A percentile compares a stretch with the other conserved stretches of the same genome.
Evolutionary conservation across 1,139 yeast genomes (phyloP).

Genomic region (Hemisphaericaspora xylofermentans): DNA sequence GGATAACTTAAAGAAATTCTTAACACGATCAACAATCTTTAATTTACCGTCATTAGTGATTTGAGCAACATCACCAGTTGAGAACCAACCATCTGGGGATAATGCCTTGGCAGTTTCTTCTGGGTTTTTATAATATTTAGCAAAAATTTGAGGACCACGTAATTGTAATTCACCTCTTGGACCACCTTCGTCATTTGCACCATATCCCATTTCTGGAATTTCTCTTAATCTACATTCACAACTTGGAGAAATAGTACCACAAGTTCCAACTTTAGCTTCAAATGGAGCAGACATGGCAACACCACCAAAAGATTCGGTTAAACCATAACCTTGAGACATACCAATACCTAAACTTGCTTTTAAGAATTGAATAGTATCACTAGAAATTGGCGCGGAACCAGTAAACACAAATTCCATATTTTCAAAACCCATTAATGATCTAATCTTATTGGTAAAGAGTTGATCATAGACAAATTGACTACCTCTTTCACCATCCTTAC

Average conservation of each 20-base stretch:
- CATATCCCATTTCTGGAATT: slow-evolving; percentile 68
- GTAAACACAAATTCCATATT: slow-evolving; percentile 44
- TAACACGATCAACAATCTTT: slow-evolving; percentile 68
- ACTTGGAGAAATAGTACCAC: slow-evolving; percentile 58
- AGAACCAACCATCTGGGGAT: slow-evolving; percentile 58
- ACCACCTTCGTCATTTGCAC: slow-evolving; percentile 40
- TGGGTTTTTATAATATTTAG: slow-evolving; percentile 58
- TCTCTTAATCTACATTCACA: slow-evolving; percentile 62
- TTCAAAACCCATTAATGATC: slow-evolving; percentile 58
- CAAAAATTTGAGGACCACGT: slow-evolving; percentile 67
- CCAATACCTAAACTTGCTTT: slow-evolving; percentile 62
- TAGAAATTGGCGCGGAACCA: slow-evolving; percentile 77
- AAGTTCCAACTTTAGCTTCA: slow-evolving; percentile 57
- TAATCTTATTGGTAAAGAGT: slow-evolving; percentile 50
- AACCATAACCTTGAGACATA: slow-evolving; percentile 71
- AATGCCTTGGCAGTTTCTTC: slow-evolving; percentile 28
- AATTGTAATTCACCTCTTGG: slow-evolving; percentile 59
- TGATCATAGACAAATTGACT: slow-evolving; percentile 45
- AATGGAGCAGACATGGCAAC: slow-evolving; percentile 40
- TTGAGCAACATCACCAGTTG: slow-evolving; percentile 72
- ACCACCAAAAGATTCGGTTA: slow-evolving; percentile 76
- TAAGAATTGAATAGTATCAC: slow-evolving; percentile 58
- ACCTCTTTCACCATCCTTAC: slow-evolving; percentile 24
- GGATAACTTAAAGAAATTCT: slow-evolving; percentile 76
- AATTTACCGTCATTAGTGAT: slow-evolving; percentile 52